Base-by-base conservation (phyloP, 2,329 filamentous ascomycete species). In the Escovopsis sp. region DNA sequence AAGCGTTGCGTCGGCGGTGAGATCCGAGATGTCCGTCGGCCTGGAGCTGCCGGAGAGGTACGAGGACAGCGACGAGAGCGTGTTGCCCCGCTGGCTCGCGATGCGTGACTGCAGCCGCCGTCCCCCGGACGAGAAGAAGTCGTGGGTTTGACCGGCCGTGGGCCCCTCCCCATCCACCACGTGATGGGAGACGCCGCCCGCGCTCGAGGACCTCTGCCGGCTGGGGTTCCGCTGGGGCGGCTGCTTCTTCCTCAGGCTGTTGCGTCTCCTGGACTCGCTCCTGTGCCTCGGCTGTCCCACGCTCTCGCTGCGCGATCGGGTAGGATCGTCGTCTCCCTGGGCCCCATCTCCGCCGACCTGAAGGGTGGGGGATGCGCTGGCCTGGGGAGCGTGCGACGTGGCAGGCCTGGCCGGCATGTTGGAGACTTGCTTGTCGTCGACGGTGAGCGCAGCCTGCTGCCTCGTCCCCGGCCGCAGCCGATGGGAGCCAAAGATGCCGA, bases 401-500 rank as follows among this genome's bases (percentile, higher is more conserved):
- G 56, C 53, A n/a, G 51, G 59, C 39, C 56, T 48, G 3, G 52
- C 49, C 1, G 58, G 49, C 7, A 49, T 37, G 4, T 54, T 50
- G 4, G 51, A 49, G 2, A 52, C 43, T 7, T 61, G 55, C 37
- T 66, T 67, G 15, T 67, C 65, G 16, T 51, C 53, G 5, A 53
- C 51, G 6, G 55, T 53, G 39, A 57, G 59, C 53, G 57, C 67
- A 51, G 55, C 65, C 61, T 62, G 61, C 48, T 64, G 57, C 49
- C 58, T 59, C 32, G 60, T 46, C 67, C 62, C 33, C 69, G 67
- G 39, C 64, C 65, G 39, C 72, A 68, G 13, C 9, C 34, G 34
- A 11, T 36, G 34, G 7, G 48, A 66, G n/a, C 82, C 79, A 56
- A 94, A 88, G 25, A 95, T 79, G 58, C 83, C 91, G 24, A 81